Conservation (phyloP, 176 grass and related monocot genomes). For the Carex scoparia region DNA sequence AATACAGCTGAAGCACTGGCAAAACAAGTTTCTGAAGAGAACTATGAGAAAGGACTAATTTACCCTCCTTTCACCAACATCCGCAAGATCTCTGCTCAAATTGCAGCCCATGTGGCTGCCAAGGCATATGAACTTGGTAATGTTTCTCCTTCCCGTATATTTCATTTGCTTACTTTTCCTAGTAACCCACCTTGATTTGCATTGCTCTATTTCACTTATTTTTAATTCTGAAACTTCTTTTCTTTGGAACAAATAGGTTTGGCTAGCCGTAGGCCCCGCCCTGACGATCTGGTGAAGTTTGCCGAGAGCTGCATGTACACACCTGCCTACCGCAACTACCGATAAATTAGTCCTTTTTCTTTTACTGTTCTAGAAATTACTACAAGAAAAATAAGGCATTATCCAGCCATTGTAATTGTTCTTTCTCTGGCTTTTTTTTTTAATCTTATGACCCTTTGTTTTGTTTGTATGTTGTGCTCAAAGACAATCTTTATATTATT, state of each 20-base stretch:
- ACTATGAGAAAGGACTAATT: constrained; percentile 67
- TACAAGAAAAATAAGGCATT: not conserved
- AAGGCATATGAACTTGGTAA: constrained; percentile 84
- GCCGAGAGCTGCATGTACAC: constrained; percentile 96
- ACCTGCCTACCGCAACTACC: constrained; percentile 64
- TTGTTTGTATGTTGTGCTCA: not conserved
- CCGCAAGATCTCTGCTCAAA: constrained; percentile 78
- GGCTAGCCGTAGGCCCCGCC: constrained; percentile 71
- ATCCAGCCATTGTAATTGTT: constrained; percentile 6
- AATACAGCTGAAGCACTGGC: constrained; percentile 68
- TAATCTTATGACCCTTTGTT: not conserved
- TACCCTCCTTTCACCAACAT: constrained; percentile 94
- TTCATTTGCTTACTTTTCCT: not conserved
- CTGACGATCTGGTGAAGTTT: constrained; percentile 70
- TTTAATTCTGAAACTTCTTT: not conserved
- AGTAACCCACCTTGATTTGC: not conserved
- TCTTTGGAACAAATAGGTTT: constrained; percentile 32
- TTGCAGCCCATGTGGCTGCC: constrained; percentile 79
- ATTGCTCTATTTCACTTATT: not conserved
- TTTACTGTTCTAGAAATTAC: not conserved
- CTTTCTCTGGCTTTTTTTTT: not conserved
- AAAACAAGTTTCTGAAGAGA: constrained; percentile 63
- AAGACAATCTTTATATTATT: not conserved
- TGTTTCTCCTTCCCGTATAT: not conserved
- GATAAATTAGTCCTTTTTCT: constrained; percentile 23